Percentiles rank a stretch among this genome's conserved stretches.
These are phyloP conservation scores for Candida cerambycidarum DNA, from an alignment of 805 yeast species.

Conservation along the genomic window DNA sequence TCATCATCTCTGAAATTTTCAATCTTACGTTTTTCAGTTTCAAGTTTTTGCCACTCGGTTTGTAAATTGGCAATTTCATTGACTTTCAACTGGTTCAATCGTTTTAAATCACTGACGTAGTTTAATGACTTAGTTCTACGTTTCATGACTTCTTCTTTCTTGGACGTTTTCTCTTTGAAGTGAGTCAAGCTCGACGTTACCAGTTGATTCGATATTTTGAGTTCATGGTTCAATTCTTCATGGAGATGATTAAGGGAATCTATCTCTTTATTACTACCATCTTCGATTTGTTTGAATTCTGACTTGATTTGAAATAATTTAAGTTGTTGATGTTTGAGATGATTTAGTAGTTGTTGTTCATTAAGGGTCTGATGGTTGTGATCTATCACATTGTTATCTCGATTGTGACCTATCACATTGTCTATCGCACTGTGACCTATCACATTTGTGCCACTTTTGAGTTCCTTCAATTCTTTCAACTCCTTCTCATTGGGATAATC, in stretches of 20 bases:
- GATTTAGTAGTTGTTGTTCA: not conserved
- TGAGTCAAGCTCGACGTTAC: slow-evolving; percentile 1
- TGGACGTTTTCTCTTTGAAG: slow-evolving; percentile 14
- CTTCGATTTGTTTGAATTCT: slow-evolving; percentile 18
- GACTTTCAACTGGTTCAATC: slow-evolving; percentile 22
- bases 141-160: slow-evolving; percentile 25
- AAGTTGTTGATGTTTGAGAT: not conserved
- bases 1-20: slow-evolving; percentile 6
- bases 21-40: slow-evolving; percentile 3
- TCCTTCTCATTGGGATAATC: not conserved
- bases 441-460: no score
- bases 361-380: no score
- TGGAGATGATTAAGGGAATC: not conserved
- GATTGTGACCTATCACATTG: no score
- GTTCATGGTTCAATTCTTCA: not conserved
- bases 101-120: slow-evolving; percentile 22
- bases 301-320: not conserved
- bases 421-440: no score
- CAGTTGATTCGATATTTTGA: slow-evolving; percentile 6
- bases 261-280: slow-evolving; percentile 4
- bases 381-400: no score
- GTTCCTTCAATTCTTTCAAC: no score
- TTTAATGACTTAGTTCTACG: slow-evolving; percentile 29
- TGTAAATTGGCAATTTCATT: slow-evolving; percentile 23
- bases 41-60: slow-evolving; percentile 5